Evolutionary conservation across 495 filamentous ascomycete genomes (phyloP).

Genomic region (Podospora bellae-mahoneyi): DNA sequence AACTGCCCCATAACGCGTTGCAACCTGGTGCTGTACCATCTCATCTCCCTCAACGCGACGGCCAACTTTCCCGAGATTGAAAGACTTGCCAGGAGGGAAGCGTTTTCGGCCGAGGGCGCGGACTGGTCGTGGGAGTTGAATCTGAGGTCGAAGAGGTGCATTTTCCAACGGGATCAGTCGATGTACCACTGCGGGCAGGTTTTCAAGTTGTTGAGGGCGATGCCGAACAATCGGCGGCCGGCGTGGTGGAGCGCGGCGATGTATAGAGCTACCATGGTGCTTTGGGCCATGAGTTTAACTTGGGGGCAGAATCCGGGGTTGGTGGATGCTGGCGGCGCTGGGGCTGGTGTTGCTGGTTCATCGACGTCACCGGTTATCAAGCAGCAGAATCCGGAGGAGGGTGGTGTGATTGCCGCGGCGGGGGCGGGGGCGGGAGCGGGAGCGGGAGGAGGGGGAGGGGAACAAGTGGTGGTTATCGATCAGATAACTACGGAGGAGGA

Average conservation of each 20-base stretch:
- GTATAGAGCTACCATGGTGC: constrained; percentile 50
- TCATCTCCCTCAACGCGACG: constrained; percentile 58
- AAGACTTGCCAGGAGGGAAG: constrained; percentile 52
- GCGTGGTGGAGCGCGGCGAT: constrained; percentile 54
- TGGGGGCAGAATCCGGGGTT: background rate
- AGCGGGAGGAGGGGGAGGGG: constrained; percentile 14
- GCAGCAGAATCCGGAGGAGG: constrained; percentile 22
- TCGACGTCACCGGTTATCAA: constrained; percentile 28
- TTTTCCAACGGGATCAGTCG: constrained; percentile 53
- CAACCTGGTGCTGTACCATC: constrained; percentile 61
- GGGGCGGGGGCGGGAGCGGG: constrained; percentile 16
- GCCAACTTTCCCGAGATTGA: constrained; percentile 60
- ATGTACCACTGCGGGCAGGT: constrained; percentile 61
- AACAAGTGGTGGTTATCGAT: constrained; percentile 37
- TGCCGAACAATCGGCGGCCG: constrained; percentile 44
- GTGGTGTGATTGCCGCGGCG: background rate
- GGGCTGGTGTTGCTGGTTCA: constrained; percentile 15
- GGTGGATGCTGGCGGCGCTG: background rate
- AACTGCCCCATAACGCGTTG: constrained; percentile 43
- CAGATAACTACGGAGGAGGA: constrained; percentile 39
- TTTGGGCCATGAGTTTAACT: constrained; percentile 45
- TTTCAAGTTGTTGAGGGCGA: constrained; percentile 46
- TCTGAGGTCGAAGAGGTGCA: constrained; percentile 49
- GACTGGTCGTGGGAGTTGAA: constrained; percentile 47
- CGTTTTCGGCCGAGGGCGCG: constrained; percentile 32